phyloP scores from a whole-genome alignment of 495 filamentous ascomycete species.

The Aspergillus haitiensis region DNA sequence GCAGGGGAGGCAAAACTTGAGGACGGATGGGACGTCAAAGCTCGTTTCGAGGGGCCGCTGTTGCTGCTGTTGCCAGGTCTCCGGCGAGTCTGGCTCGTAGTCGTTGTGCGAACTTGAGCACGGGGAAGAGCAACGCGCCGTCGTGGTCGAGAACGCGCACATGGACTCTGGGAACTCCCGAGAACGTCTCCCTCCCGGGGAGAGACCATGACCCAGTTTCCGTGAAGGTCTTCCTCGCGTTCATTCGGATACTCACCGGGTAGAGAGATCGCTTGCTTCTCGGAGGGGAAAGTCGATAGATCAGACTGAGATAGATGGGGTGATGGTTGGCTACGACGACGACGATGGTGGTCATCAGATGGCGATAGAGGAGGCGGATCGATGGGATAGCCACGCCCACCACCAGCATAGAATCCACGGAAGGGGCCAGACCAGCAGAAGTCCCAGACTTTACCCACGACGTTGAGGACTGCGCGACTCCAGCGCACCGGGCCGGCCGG shows the following conservation, averaged over 20 bases:
- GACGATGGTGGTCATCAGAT: not conserved
- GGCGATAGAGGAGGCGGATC: slow-evolving; percentile 24
- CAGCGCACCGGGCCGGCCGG: slow-evolving; percentile 35
- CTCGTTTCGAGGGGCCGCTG: slow-evolving; percentile 28
- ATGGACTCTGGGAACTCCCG: slow-evolving; percentile 11
- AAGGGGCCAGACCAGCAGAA: slow-evolving; percentile 76
- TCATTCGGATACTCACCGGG: slow-evolving; percentile 28
- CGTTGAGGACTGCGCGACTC: slow-evolving; percentile 51
- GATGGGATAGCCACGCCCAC: slow-evolving; percentile 67
- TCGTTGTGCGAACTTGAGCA: slow-evolving; percentile 26
- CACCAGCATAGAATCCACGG: slow-evolving; percentile 81
- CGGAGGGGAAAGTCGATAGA: slow-evolving; percentile 8
- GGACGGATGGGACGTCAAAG: slow-evolving; percentile 31
- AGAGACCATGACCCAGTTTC: slow-evolving; percentile 77
- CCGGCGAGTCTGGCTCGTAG: slow-evolving; percentile 11
- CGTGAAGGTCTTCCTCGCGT: slow-evolving; percentile 54
- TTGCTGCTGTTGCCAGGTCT: slow-evolving; percentile 25
- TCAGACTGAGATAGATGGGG: slow-evolving; percentile 2
- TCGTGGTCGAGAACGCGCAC: slow-evolving; percentile 4
- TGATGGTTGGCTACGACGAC: not conserved
- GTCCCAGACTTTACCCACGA: slow-evolving; percentile 77
- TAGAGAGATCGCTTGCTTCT: slow-evolving; percentile 31
- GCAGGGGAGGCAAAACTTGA: slow-evolving; percentile 33
- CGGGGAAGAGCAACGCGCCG: slow-evolving; percentile 4
- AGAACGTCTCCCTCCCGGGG: slow-evolving; percentile 20